Evolutionary conservation across 257 asterid species (phyloP), one percentile per base, ranked within the genome.

Genomic region (Ehretia macrophylla): DNA sequence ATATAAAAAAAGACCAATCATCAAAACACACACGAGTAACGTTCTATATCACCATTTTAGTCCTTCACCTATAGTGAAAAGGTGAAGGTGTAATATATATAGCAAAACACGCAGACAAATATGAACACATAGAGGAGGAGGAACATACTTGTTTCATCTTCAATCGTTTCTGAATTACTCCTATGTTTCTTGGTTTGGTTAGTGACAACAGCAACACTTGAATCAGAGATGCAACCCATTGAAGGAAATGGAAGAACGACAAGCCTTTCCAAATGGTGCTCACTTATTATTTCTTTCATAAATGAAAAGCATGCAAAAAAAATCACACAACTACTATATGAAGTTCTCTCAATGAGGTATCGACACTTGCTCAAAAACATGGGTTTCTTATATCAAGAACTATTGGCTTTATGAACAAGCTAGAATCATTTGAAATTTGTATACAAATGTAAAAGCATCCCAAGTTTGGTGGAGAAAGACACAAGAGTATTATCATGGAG

Each of bases 181-280:
- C 47, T 62, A 8, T 45, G 58, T 35, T 32, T 57, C 52, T 67
- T 63, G 20, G 56, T 52, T 11, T 18, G 12, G 0, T 35, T 37
- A 4, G 32, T 57, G 58, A 59, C 72, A 20, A 73, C 63, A 17
- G 62, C 69, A 58, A 72, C 65, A 59, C 82, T 69, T 40, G 74
- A 72, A 27, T 62, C 65, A 48, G 71, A 62, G 21, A 48, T 55
- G 18, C 82, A 77, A 11, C 79, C 82, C 54, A 72, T 56, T 18
- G 81, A 56, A 57, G 11, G 27, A n/a, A 65, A 69, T 2, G 79
- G 82, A 54, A 72, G 73, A 67, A 65, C 17, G 50, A 72, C 68
- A 16, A 68, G 50, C 48, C 78, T 72, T 9, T 63, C 72, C 75
- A 62, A 54, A n/a, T 42, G 61, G 38, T 65, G n/a, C n/a, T n/a